Conservation (phyloP, 805 yeast species). For the Starmerella sp. region DNA sequence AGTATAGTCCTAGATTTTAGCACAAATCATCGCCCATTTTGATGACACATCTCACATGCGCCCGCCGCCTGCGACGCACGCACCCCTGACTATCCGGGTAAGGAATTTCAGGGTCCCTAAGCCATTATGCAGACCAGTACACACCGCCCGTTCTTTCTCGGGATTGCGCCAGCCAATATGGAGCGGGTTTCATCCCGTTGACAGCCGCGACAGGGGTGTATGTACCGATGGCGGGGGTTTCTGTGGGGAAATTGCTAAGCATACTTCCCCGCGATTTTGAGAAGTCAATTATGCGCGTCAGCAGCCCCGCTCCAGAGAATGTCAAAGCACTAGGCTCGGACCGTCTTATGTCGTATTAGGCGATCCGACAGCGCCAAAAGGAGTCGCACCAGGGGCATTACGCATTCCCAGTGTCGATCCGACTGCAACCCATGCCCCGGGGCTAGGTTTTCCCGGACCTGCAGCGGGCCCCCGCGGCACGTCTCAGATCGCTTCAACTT, state of each 20-base stretch:
- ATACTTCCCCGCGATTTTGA: neutral
- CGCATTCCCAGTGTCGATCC: neutral
- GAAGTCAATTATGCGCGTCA: neutral
- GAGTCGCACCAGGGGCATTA: neutral
- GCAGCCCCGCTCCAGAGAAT: neutral
- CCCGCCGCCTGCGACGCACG: neutral
- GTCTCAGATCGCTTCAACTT: neutral
- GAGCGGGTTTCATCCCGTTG: neutral
- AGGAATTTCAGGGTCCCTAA: neutral
- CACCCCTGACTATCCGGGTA: constrained; percentile 2
- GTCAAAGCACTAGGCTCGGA: neutral
- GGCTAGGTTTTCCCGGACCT: neutral
- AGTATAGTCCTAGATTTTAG: neutral
- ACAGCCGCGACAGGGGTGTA: too few relatives aligned
- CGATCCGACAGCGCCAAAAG: neutral
- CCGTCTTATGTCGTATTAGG: neutral
- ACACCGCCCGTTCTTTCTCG: neutral
- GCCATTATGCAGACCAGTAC: neutral
- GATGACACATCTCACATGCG: constrained; percentile 1
- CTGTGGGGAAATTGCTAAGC: neutral
- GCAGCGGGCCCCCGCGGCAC: neutral
- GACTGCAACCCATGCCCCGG: neutral
- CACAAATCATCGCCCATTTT: neutral
- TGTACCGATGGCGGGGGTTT: neutral
- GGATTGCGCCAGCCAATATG: neutral